Evolutionary conservation across 768 basidiomycete species (phyloP).

Genomic region (Mycena sanguinolenta): DNA sequence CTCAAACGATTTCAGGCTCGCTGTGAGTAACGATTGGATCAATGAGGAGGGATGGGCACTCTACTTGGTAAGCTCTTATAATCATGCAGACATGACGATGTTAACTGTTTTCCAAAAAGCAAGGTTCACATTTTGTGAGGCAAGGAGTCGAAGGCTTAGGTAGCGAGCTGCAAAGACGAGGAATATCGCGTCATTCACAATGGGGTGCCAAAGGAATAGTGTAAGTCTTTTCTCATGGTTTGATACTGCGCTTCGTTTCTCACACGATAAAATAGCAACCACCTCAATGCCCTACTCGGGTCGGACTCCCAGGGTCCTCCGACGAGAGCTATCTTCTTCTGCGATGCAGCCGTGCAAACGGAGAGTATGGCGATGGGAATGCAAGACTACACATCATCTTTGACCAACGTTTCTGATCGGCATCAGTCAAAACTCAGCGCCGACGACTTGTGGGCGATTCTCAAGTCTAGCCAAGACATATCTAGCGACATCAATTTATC

Average conservation of each 20-base stretch:
- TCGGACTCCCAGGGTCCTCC: constrained; percentile 60
- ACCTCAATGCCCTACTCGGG: constrained; percentile 63
- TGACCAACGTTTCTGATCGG: constrained; percentile 57
- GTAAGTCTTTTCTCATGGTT: constrained; percentile 47
- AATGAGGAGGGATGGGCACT: constrained; percentile 80
- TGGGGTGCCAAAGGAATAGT: constrained; percentile 84
- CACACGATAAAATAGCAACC: constrained; percentile 51
- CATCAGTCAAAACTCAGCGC: constrained; percentile 72
- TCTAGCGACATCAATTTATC: constrained; percentile 79
- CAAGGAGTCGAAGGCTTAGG: constrained; percentile 77
- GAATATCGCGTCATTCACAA: constrained; percentile 73
- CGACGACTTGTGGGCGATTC: constrained; percentile 74
- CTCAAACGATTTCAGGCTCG: constrained; percentile 56
- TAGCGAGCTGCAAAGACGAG: constrained; percentile 74
- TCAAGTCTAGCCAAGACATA: constrained; percentile 83
- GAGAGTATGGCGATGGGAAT: constrained; percentile 52
- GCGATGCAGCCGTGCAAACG: constrained; percentile 77
- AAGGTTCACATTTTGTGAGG: constrained; percentile 78
- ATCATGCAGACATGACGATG: not conserved
- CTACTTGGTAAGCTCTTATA: constrained; percentile 61
- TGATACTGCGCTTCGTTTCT: not conserved
- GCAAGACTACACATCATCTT: constrained; percentile 44
- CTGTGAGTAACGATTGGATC: constrained; percentile 77
- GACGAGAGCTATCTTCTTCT: constrained; percentile 68
- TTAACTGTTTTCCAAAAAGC: constrained; percentile 50